Evolutionary conservation across 768 basidiomycete species (phyloP), one percentile per base, ranked within the genome.

Genomic region (Trametes cingulata): DNA sequence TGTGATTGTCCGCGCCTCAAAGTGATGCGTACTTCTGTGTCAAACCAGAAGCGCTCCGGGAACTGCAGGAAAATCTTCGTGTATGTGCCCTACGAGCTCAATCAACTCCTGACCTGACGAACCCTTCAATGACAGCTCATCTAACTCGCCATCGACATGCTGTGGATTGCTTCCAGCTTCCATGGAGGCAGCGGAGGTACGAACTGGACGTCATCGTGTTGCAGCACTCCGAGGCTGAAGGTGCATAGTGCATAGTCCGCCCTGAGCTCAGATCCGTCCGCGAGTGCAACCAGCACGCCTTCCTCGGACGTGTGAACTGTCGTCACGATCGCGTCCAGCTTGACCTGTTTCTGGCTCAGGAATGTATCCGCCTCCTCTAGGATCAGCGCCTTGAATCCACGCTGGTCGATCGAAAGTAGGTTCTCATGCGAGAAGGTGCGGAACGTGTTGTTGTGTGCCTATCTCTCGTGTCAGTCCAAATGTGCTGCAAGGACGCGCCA

Each of bases 1-100:
- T 12, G 3, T 17, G 2, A 15, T 14, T 12, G 10, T 1, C 17
- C 3, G 2, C 13, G 2, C 6, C 1, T 3, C 19, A 20, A 12
- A 9, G 10, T 6, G 9, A 1, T 2, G 40, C 65, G 40, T 39
- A 74, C 77, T 76, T 82, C 69, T 0, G 78, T 79, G 22, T 75
- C 71, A 55, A 79, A 80, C 81, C 82, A 88, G 69, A 87, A 88
- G 24, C 83, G 84, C 40, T 79, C 63, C 0, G 83, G 76, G 63
- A 87, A 88, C 58, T 84, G 79, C 45, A 88, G 67, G 70, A 87
- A 88, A 29, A 88, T 86, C 71, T 88, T 88, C 1, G 86, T 86
- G 62, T 84, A 88, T 0, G 81, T 85, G 1, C 76, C 78, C 78
- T 80, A 63, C 76, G 81, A 64, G 86, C 84, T 84, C 85, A 86